Conservation (phyloP, 2,329 filamentous ascomycete genomes). For the Fusarium hainanense region DNA sequence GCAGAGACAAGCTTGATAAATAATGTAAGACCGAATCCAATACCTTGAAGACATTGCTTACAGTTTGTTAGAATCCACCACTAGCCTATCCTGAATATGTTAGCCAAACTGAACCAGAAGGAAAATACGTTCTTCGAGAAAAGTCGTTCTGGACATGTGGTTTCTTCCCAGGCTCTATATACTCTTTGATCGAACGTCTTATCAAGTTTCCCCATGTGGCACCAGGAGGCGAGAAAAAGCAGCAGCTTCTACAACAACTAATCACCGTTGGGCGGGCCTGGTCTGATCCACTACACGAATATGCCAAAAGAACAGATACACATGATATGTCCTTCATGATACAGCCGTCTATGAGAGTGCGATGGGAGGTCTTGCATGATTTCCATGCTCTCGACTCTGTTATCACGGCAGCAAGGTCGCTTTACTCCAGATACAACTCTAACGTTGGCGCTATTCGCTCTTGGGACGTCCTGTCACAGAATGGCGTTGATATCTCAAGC, state of each 20-base stretch:
- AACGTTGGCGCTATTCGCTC: conserved; percentile 60
- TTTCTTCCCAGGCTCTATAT: conserved; percentile 54
- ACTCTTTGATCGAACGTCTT: conserved; percentile 50
- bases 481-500: conserved; percentile 48
- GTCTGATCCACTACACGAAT: conserved; percentile 50
- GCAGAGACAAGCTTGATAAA: conserved; percentile 22
- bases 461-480: conserved; percentile 56
- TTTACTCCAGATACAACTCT: conserved; percentile 56
- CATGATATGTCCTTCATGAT: conserved; percentile 68
- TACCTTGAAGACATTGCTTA: rapidly evolving
- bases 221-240: conserved; percentile 12
- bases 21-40: conserved; percentile 1
- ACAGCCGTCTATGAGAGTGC: conserved; percentile 59
- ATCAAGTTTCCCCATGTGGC: conserved; percentile 47
- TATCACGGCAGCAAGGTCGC: conserved; percentile 56
- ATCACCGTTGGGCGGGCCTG: conserved; percentile 45
- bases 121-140: conserved; percentile 38
- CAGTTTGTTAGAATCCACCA: conserved; percentile 25
- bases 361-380: conserved; percentile 60
- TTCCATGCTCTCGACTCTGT: conserved; percentile 53
- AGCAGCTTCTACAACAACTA: conserved; percentile 40
- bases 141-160: conserved; percentile 53
- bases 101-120: conserved; percentile 28
- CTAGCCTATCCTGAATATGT: conserved; percentile 41
- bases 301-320: conserved; percentile 57